Percentiles rank a stretch among this genome's conserved stretches.
phyloP scores from a whole-genome alignment of 2,329 filamentous ascomycete genomes.

The Byssoonygena ceratinophila region DNA sequence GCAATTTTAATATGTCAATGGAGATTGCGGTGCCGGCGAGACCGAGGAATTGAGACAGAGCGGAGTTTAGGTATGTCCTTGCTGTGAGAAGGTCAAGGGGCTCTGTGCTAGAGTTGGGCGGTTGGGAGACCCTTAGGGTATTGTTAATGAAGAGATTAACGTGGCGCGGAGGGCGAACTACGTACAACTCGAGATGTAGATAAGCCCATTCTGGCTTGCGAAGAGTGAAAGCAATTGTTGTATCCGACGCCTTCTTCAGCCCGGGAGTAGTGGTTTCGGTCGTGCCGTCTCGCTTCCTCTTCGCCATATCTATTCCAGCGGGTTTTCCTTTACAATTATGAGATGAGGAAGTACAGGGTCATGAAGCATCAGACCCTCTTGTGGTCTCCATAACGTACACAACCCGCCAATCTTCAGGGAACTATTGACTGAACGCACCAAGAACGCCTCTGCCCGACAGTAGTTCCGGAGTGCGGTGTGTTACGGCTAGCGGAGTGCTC shows the following conservation, averaged over 20 bases:
- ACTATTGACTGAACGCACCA: too few species aligned
- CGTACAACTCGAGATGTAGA: conserved; percentile 35
- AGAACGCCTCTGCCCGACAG: too few species aligned
- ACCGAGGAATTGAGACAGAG: conserved; percentile 40
- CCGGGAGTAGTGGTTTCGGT: background rate
- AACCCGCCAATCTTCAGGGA: too few species aligned
- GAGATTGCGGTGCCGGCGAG: conserved; percentile 38
- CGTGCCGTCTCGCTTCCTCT: conserved; percentile 8
- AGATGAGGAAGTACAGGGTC: too few species aligned
- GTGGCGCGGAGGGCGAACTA: background rate
- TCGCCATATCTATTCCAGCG: background rate
- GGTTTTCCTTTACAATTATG: too few species aligned
- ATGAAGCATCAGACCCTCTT: too few species aligned
- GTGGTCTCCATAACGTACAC: too few species aligned
- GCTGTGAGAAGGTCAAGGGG: conserved; percentile 39
- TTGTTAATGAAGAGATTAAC: conserved; percentile 4
- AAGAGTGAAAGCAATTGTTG: conserved; percentile 26
- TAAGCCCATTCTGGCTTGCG: conserved; percentile 38
- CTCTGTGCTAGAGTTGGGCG: background rate
- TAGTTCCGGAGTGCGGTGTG: too few species aligned
- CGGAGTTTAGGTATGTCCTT: conserved; percentile 37
- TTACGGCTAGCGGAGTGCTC: too few species aligned
- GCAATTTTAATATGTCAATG: conserved; percentile 39
- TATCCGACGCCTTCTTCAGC: background rate
- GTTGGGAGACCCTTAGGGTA: conserved; percentile 18